These are phyloP conservation scores for Artemisia annua DNA, from an alignment of 129 eudicot genomes.

Conservation along the genomic window DNA sequence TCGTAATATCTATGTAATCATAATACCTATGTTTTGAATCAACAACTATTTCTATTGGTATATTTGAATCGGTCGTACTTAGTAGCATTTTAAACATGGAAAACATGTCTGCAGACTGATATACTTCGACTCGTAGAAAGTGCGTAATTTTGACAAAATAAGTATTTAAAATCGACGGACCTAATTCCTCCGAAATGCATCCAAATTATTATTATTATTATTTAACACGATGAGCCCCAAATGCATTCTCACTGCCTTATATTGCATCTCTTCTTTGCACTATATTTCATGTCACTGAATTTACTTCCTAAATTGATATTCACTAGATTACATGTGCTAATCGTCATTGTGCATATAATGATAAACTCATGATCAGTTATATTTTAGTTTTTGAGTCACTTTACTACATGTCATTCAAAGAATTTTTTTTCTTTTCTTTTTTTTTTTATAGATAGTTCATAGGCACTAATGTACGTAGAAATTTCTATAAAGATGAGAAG, in stretches of 20 bases:
- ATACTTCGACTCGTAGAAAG: too few species aligned
- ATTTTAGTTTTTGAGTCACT: too few species aligned
- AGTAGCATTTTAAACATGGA: neutral
- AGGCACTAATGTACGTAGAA: neutral
- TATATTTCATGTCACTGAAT: too few species aligned
- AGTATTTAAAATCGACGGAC: neutral
- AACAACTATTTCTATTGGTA: neutral
- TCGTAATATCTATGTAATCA: too few species aligned
- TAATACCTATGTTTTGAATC: too few species aligned
- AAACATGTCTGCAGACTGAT: neutral
- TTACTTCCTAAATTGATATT: neutral
- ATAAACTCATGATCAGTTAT: neutral
- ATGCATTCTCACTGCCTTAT: neutral
- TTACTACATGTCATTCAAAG: too few species aligned
- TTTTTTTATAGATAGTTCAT: too few species aligned
- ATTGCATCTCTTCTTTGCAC: too few species aligned
- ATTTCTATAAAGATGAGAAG: neutral
- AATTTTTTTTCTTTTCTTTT: too few species aligned
- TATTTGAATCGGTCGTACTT: neutral
- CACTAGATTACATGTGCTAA: neutral
- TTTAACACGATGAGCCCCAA: neutral
- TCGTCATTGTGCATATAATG: neutral
- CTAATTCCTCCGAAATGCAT: neutral
- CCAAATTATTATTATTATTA: too few species aligned
- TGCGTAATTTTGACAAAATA: neutral